phyloP scores from a whole-genome alignment of 1,284 basidiomycete species.

The Cryptococcus maquisensis region DNA sequence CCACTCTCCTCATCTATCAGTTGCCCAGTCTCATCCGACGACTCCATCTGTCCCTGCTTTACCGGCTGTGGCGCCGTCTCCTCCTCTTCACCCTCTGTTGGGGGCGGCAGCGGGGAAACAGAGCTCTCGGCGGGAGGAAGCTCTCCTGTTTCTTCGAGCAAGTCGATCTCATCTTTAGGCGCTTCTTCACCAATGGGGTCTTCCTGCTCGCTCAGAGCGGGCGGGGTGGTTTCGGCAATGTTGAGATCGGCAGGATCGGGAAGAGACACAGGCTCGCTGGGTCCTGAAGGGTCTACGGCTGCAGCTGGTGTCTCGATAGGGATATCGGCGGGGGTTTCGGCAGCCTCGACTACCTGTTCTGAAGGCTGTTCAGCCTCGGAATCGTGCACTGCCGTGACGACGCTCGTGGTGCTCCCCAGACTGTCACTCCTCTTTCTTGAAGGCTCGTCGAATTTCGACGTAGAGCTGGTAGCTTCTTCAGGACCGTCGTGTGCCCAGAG shows the following conservation, averaged over 20 bases:
- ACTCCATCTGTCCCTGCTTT: neutral
- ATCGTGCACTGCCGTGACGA: neutral
- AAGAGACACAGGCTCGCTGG: neutral
- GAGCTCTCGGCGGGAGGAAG: constrained; percentile 6
- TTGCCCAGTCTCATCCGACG: neutral
- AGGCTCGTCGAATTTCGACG: neutral
- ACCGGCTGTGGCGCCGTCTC: neutral
- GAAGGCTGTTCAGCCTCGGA: neutral
- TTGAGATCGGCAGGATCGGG: neutral
- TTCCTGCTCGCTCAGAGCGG: neutral
- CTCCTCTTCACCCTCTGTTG: neutral
- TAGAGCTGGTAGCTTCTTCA: neutral
- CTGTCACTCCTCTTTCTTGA: neutral
- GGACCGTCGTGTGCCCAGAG: neutral
- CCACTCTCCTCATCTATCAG: neutral
- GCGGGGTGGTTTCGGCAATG: neutral
- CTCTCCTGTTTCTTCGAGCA: constrained; percentile 32
- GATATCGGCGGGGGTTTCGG: too few species aligned
- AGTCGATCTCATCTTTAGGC: constrained; percentile 38
- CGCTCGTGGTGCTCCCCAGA: neutral
- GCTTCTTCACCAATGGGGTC: constrained; percentile 7
- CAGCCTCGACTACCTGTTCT: too few species aligned
- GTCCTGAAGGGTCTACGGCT: too few species aligned
- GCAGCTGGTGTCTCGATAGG: too few species aligned
- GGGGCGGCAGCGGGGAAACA: constrained; percentile 10